Evolutionary conservation across 148 eudicot genomes (phyloP).

Genomic region (Rhododendron henanense): DNA sequence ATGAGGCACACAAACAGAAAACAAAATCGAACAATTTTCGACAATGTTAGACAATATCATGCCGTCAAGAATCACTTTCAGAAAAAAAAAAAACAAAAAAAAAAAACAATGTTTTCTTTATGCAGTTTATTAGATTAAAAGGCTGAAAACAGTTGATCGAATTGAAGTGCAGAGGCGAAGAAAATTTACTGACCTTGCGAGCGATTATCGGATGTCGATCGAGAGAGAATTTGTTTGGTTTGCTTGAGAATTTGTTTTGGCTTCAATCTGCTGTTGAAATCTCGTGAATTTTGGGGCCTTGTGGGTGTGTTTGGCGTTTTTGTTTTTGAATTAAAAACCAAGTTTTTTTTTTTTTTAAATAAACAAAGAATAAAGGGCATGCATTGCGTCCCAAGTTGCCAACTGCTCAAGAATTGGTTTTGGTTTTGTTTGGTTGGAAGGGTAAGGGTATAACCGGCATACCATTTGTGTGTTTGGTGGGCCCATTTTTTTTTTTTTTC

Average conservation of each 20-base stretch:
- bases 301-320: not conserved
- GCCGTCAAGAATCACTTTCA: not conserved
- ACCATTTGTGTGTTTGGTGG: not conserved
- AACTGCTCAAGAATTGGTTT: conserved; percentile 35
- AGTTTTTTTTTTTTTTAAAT: not conserved
- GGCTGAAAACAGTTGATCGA: conserved; percentile 3
- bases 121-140: not conserved
- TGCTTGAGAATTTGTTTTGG: not conserved
- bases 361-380: conserved; percentile 8
- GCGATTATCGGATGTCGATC: not conserved
- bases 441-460: not conserved
- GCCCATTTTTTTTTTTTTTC: not conserved
- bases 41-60: not conserved
- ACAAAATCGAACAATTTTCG: not conserved
- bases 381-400: conserved; percentile 35
- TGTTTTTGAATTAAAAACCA: not conserved
- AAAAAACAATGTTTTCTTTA: not conserved
- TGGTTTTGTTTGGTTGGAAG: conserved; percentile 15
- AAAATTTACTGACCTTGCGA: conserved; percentile 6
- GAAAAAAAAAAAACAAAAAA: not conserved
- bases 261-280: not conserved
- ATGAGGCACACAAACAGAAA: not conserved
- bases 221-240: not conserved
- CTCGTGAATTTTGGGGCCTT: not conserved
- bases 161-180: conserved; percentile 1